These are phyloP conservation scores for Coemansia sp. DNA, from an alignment of 371 early-diverging fungal genomes.

Conservation along the genomic window DNA sequence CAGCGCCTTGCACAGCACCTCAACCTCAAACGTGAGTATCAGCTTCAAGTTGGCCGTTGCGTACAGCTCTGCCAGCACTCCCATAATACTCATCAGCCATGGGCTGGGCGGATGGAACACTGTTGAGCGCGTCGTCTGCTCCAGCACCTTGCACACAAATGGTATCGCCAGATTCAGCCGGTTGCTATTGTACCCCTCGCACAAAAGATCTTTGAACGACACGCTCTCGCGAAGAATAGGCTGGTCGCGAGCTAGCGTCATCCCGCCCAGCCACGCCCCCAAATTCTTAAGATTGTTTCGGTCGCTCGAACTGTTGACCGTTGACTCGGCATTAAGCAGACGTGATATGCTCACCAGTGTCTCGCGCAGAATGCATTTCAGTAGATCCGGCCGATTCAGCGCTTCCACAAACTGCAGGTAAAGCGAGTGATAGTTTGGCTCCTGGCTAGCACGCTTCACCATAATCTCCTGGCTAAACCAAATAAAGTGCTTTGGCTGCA, in stretches of 20 bases:
- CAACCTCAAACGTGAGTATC: slow-evolving; percentile 95
- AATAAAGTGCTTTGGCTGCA: slow-evolving; percentile 63
- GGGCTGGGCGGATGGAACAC: slow-evolving; percentile 96
- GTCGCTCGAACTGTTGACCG: slow-evolving; percentile 85
- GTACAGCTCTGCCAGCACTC: slow-evolving; percentile 88
- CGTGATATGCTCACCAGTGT: slow-evolving; percentile 83
- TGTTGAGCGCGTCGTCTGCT: slow-evolving; percentile 77
- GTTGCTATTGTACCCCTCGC: slow-evolving; percentile 86
- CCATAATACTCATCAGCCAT: slow-evolving; percentile 94
- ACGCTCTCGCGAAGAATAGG: slow-evolving; percentile 93
- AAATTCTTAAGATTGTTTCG: slow-evolving; percentile 88
- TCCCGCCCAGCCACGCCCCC: slow-evolving; percentile 95
- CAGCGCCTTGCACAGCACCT: slow-evolving; percentile 92
- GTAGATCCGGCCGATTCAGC: slow-evolving; percentile 61
- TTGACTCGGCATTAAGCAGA: slow-evolving; percentile 89
- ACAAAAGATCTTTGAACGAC: slow-evolving; percentile 86
- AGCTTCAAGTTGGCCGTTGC: slow-evolving; percentile 88
- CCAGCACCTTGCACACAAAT: slow-evolving; percentile 96
- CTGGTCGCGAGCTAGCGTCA: slow-evolving; percentile 89
- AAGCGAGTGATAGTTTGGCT: slow-evolving; percentile 91
- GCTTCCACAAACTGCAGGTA: slow-evolving; percentile 78
- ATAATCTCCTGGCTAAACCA: slow-evolving; percentile 94
- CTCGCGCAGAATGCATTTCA: slow-evolving; percentile 78
- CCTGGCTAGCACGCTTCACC: slow-evolving; percentile 89
- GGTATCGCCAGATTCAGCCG: slow-evolving; percentile 94